These are phyloP conservation scores for Nakataea oryzae DNA, from an alignment of 2,329 filamentous ascomycete species.

Conservation along the genomic window DNA sequence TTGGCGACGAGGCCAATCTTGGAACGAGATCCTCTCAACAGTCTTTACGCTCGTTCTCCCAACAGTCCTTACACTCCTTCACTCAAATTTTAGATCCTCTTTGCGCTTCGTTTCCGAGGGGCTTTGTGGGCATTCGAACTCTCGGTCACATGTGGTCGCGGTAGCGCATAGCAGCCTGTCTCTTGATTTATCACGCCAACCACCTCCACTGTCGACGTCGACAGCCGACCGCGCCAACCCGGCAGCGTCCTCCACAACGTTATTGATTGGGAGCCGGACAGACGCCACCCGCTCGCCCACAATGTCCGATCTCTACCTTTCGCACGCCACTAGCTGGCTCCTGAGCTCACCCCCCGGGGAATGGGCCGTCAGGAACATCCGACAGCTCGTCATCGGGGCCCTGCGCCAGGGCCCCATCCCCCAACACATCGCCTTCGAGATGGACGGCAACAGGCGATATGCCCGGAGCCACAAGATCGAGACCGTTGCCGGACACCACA, in stretches of 20 bases:
- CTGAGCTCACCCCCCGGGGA: conserved; percentile 82
- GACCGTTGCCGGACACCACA: conserved; percentile 89
- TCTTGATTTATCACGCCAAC: background rate
- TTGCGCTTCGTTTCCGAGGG: too few relatives aligned
- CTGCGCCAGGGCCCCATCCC: conserved; percentile 86
- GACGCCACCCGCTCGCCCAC: background rate
- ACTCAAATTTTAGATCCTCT: background rate
- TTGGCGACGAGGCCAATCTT: background rate
- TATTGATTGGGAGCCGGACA: background rate
- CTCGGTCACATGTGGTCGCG: background rate
- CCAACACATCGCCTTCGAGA: conserved; percentile 95
- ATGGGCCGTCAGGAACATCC: conserved; percentile 70
- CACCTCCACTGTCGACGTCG: background rate
- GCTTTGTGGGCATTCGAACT: background rate
- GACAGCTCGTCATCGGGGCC: conserved; percentile 79
- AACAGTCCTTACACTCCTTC: background rate
- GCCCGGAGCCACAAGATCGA: conserved; percentile 86
- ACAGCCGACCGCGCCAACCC: background rate
- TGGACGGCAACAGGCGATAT: conserved; percentile 96
- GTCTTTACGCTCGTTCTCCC: background rate
- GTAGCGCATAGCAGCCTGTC: background rate
- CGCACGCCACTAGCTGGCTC: conserved; percentile 54
- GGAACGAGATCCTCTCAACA: background rate
- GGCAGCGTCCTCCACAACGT: background rate
- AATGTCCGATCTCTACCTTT: conserved; percentile 46